Conservation (phyloP, 2,329 filamentous ascomycete genomes). For the Pseudocercospora ulei region DNA sequence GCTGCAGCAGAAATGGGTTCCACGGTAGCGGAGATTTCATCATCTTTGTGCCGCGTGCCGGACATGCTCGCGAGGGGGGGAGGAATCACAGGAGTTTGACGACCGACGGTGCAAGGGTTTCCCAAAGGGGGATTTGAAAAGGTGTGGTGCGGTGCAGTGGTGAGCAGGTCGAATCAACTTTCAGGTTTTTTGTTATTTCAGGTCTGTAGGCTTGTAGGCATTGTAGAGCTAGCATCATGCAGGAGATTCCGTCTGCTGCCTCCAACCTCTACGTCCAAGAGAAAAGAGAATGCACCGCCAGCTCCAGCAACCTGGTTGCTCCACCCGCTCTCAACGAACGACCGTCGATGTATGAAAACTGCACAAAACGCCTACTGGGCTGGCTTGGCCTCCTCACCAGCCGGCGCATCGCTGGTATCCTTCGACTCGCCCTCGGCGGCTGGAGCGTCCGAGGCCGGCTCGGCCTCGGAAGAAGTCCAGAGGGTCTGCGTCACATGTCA, state of each 20-base stretch:
- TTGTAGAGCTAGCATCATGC: conserved; percentile 23
- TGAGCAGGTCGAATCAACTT: conserved; percentile 14
- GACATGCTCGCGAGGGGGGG: conserved; percentile 13
- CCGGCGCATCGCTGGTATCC: conserved; percentile 48
- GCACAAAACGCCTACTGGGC: conserved; percentile 34
- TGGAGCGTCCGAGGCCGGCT: conserved; percentile 53
- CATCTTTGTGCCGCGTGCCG: conserved; percentile 8
- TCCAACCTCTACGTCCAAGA: conserved; percentile 26
- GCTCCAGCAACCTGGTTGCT: conserved; percentile 22
- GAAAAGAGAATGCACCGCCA: conserved; percentile 23
- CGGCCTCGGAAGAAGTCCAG: conserved; percentile 97
- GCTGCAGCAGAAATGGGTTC: conserved; percentile 2
- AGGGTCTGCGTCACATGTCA: conserved; percentile 57
- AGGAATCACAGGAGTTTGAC: conserved; percentile 7
- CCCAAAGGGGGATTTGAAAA: not conserved
- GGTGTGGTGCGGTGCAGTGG: not conserved
- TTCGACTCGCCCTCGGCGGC: conserved; percentile 45
- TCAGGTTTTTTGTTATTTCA: conserved; percentile 19
- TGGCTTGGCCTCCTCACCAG: conserved; percentile 44
- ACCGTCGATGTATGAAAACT: conserved; percentile 24
- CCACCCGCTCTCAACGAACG: conserved; percentile 22
- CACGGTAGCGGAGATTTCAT: conserved; percentile 7
- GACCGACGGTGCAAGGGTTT: conserved; percentile 5
- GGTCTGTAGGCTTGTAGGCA: conserved; percentile 21
- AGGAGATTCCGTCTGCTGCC: conserved; percentile 20